These are phyloP conservation scores for Chrysoporthe austroafricana DNA, from an alignment of 2,329 filamentous ascomycete species.

Conservation along the genomic window DNA sequence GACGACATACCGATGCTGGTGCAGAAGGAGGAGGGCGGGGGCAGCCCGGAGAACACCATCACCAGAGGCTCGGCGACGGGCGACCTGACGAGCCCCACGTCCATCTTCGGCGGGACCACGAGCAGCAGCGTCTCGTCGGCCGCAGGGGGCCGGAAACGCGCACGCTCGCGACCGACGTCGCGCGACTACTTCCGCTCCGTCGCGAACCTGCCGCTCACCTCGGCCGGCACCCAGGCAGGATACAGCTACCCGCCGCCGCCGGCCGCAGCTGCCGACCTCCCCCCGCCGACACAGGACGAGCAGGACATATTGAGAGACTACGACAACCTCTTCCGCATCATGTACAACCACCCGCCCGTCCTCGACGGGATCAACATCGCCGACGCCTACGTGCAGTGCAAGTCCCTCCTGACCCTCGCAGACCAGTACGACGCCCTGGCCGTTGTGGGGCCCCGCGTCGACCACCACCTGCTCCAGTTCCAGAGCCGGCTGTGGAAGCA, in stretches of 20 bases:
- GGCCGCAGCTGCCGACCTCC: slow-evolving; percentile 33
- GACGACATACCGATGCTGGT: slow-evolving; percentile 87
- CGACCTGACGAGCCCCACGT: slow-evolving; percentile 36
- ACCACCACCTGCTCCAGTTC: slow-evolving; percentile 92
- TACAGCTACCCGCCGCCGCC: slow-evolving; percentile 43
- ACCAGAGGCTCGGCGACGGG: slow-evolving; percentile 22
- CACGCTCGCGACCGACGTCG: slow-evolving; percentile 45
- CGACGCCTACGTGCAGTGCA: slow-evolving; percentile 91
- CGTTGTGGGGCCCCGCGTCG: slow-evolving; percentile 86
- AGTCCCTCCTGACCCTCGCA: slow-evolving; percentile 83
- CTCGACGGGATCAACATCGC: slow-evolving; percentile 89
- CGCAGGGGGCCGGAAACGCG: slow-evolving; percentile 53
- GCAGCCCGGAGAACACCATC: slow-evolving; percentile 15
- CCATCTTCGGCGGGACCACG: slow-evolving; percentile 60
- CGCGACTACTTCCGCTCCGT: slow-evolving; percentile 83
- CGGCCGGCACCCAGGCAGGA: slow-evolving; percentile 49
- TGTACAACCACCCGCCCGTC: slow-evolving; percentile 88
- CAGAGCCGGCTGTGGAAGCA: slow-evolving; percentile 92
- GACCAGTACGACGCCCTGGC: slow-evolving; percentile 91
- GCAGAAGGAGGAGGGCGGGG: slow-evolving; percentile 64
- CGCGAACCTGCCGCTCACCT: slow-evolving; percentile 69
- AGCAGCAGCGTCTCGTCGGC: slow-evolving; percentile 45
- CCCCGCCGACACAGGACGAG: slow-evolving; percentile 60
- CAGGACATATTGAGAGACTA: slow-evolving; percentile 87
- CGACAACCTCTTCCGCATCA: slow-evolving; percentile 92